phyloP scores from a whole-genome alignment of 164 flowering plant species.

The Sextonia rubra region DNA sequence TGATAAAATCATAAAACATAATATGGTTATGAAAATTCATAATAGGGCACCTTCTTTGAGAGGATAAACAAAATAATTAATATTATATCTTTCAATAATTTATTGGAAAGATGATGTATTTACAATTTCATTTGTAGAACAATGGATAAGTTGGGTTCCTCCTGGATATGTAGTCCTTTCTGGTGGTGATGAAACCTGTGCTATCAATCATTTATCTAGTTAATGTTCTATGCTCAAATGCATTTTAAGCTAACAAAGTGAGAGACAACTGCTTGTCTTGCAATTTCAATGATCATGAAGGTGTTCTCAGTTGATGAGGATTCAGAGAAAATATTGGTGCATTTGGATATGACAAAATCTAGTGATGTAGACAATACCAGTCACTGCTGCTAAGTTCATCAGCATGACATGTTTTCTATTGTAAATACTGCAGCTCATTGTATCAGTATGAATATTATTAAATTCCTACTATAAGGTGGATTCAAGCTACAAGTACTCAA shows the following conservation, averaged over 20 bases:
- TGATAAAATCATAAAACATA: too few species aligned
- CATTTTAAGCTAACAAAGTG: slow-evolving; percentile 36
- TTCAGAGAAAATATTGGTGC: slow-evolving; percentile 55
- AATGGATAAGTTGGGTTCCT: not conserved
- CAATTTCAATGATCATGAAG: slow-evolving; percentile 40
- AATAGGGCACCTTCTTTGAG: not conserved
- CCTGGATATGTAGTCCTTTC: not conserved
- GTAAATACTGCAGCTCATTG: too few species aligned
- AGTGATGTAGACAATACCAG: slow-evolving; percentile 67
- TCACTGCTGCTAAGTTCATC: slow-evolving; percentile 64
- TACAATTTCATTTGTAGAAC: not conserved
- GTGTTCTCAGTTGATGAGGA: slow-evolving; percentile 36
- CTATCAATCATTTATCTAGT: not conserved
- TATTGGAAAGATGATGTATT: not conserved
- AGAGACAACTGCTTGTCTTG: slow-evolving; percentile 25
- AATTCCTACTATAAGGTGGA: too few species aligned
- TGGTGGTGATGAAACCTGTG: not conserved
- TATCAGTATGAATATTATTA: too few species aligned
- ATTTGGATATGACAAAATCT: slow-evolving; percentile 61
- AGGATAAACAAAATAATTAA: not conserved
- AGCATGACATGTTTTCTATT: slow-evolving; percentile 31
- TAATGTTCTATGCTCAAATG: too few species aligned
- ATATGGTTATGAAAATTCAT: not conserved
- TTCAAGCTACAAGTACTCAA: too few species aligned
- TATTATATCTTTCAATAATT: too few species aligned